Conservation (phyloP, 495 filamentous ascomycete species). For the Neurospora discreta region DNA sequence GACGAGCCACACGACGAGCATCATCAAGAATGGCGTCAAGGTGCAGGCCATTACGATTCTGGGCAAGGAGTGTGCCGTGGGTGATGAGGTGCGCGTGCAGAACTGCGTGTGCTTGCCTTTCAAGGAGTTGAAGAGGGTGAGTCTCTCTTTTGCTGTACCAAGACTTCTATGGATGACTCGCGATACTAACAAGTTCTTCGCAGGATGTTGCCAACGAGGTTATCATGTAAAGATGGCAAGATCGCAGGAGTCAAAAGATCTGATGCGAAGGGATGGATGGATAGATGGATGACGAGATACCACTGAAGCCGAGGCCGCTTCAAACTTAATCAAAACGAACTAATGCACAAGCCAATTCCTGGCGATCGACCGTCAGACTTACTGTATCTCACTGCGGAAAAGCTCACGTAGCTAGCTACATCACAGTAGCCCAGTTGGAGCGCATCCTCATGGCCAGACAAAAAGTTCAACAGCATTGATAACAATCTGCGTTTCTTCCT, state of each 20-base stretch:
- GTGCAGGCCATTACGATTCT: slow-evolving; percentile 98
- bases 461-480: not conserved
- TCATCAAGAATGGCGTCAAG: slow-evolving; percentile 94
- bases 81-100: slow-evolving; percentile 91
- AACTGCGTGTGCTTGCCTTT: slow-evolving; percentile 98
- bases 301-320: not conserved
- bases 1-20: slow-evolving; percentile 82
- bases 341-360: not conserved
- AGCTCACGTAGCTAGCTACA: not conserved
- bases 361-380: not conserved
- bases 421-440: not conserved
- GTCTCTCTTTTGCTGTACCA: slow-evolving; percentile 22
- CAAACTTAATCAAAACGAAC: not conserved
- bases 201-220: slow-evolving; percentile 90
- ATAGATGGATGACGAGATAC: not conserved
- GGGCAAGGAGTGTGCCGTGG: slow-evolving; percentile 91
- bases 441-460: not conserved
- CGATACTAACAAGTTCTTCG: no score
- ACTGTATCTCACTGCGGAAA: not conserved
- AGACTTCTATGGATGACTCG: no score
- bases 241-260: not conserved
- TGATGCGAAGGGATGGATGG: not conserved
- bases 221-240: slow-evolving; percentile 60
- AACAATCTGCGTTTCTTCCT: not conserved
- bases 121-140: slow-evolving; percentile 95